Evolutionary conservation across 1,284 basidiomycete species (phyloP).

Genomic region (Takashimella tepidaria): DNA sequence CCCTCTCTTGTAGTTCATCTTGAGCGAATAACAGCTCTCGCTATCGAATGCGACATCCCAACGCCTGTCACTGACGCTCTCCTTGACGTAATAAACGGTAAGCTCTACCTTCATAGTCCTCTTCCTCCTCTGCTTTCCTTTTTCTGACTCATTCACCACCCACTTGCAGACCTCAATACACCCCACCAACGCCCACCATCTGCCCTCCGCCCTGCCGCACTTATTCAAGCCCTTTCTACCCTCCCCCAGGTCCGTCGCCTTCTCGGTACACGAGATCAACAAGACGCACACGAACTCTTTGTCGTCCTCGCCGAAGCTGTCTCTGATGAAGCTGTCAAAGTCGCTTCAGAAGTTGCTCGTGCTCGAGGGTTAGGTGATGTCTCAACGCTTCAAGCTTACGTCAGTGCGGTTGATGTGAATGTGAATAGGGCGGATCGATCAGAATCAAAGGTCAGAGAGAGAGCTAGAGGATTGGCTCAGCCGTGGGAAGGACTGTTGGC

Average conservation of each 20-base stretch:
- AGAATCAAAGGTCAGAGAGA: conserved; percentile 12
- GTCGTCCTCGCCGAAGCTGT: conserved; percentile 80
- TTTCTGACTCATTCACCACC: conserved; percentile 5
- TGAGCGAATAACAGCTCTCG: conserved; percentile 63
- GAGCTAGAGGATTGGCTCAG: conserved; percentile 30
- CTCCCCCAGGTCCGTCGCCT: conserved; percentile 59
- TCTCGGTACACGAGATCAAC: conserved; percentile 79
- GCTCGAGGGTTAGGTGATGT: conserved; percentile 30
- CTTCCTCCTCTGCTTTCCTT: not conserved
- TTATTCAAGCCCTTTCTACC: conserved; percentile 63
- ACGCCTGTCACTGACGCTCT: conserved; percentile 78
- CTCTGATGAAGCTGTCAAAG: conserved; percentile 63
- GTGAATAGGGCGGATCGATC: not conserved
- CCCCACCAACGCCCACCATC: conserved; percentile 55
- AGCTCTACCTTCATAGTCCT: conserved; percentile 21
- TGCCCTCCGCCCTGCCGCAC: conserved; percentile 63
- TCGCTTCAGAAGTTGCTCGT: conserved; percentile 33
- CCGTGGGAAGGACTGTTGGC: conserved; percentile 48
- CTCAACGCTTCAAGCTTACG: conserved; percentile 25
- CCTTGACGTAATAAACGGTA: conserved; percentile 61
- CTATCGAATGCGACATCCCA: conserved; percentile 67
- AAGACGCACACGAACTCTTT: conserved; percentile 94
- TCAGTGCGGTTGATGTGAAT: conserved; percentile 10
- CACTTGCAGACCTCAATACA: conserved; percentile 61
- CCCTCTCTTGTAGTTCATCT: conserved; percentile 70